Evolutionary conservation across 2,329 filamentous ascomycete genomes (phyloP).

Genomic region (Penicillium fuscoglaucum): DNA sequence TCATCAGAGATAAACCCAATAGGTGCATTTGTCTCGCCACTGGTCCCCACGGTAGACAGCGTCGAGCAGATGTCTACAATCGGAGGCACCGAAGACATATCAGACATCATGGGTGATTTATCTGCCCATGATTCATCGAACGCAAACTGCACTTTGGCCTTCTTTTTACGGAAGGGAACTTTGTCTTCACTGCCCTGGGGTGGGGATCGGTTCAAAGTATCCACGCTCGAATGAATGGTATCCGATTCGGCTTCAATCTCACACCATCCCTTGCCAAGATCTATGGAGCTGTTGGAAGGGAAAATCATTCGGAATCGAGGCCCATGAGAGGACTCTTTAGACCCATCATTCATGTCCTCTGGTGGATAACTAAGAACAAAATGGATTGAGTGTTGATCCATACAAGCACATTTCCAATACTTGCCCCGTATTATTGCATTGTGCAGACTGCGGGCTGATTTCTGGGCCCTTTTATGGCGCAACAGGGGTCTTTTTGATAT

Average conservation of each 20-base stretch:
- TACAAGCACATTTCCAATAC: neutral
- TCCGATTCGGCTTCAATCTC: neutral
- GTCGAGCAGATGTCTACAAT: neutral
- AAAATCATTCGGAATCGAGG: neutral
- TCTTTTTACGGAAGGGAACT: neutral
- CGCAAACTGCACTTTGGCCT: neutral
- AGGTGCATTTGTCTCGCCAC: neutral
- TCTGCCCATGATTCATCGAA: neutral
- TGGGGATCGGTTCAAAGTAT: neutral
- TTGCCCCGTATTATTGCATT: neutral
- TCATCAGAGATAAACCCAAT: neutral
- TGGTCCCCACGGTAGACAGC: neutral
- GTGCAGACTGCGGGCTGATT: neutral
- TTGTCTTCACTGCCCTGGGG: neutral
- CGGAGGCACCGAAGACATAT: neutral
- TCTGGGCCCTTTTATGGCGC: neutral
- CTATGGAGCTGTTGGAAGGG: neutral
- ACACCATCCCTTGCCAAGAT: neutral
- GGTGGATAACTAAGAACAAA: neutral
- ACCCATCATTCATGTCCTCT: neutral
- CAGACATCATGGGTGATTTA: neutral
- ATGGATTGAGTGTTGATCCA: neutral
- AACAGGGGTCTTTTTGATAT: neutral
- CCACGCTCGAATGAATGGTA: neutral
- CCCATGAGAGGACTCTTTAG: neutral